Conservation (phyloP, 148 eudicot genomes). For the Beta vulgaris region DNA sequence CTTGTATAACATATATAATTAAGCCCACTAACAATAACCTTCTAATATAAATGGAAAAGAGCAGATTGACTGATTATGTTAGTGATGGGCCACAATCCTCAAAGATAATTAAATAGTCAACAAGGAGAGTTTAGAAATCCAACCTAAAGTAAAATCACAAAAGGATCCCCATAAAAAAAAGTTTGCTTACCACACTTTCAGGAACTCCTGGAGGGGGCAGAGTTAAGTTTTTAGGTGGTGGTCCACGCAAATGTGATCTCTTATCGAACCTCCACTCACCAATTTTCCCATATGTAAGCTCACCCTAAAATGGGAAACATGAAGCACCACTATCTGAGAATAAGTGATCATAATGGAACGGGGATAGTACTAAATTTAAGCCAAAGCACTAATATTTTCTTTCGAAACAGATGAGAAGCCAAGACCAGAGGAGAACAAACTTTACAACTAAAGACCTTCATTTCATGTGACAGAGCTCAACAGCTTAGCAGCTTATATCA, state of each 20-base stretch:
- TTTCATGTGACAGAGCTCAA: not conserved
- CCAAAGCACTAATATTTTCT: not conserved
- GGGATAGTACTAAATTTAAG: not conserved
- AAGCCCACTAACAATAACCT: not conserved
- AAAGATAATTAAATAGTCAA: not conserved
- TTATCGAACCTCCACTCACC: constrained; percentile 99
- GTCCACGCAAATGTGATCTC: constrained; percentile 75
- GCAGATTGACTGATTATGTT: not conserved
- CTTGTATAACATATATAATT: not conserved
- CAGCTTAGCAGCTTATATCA: not conserved
- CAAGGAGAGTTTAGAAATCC: not conserved
- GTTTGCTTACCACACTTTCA: constrained; percentile 89
- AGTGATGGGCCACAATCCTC: not conserved
- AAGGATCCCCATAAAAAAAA: not conserved
- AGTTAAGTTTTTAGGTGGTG: constrained; percentile 74
- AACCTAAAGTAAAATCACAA: not conserved
- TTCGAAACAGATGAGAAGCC: not conserved
- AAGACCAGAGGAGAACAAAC: not conserved
- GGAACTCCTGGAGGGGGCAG: constrained; percentile 98
- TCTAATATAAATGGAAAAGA: not conserved
- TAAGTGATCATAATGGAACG: not conserved
- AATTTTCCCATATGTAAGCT: constrained; percentile 83
- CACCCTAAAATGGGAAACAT: constrained; percentile 50
- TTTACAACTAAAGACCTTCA: constrained; percentile 4
- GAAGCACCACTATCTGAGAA: constrained; percentile 4